A percentile compares a stretch with the other conserved stretches of the same genome.
Evolutionary conservation across 1,284 basidiomycete species (phyloP).

Genomic region (Anthracocystis panici-leucophaei): DNA sequence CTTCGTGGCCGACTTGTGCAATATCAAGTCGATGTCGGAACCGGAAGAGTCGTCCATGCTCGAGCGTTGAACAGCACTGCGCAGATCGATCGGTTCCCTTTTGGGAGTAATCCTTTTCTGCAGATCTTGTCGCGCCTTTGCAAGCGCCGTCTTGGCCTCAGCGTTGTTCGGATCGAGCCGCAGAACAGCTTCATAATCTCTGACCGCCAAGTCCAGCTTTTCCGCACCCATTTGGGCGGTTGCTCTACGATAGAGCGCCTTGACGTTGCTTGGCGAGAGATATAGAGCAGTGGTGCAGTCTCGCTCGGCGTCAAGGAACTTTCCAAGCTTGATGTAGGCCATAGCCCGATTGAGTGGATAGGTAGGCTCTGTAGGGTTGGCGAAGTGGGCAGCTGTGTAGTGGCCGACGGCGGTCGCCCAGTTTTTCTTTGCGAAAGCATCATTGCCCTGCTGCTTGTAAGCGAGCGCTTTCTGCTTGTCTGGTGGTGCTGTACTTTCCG

Average conservation of each 20-base stretch:
- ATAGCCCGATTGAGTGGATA: conserved; percentile 44
- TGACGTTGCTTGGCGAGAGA: conserved; percentile 36
- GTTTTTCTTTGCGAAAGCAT: conserved; percentile 27
- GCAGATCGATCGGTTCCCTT: conserved; percentile 19
- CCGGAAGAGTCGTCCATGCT: background rate
- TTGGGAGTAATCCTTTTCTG: background rate
- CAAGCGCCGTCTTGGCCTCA: conserved; percentile 25
- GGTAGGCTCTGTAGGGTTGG: conserved; percentile 38
- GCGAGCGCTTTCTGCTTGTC: conserved; percentile 26
- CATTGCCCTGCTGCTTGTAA: conserved; percentile 33
- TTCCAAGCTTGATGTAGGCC: conserved; percentile 46
- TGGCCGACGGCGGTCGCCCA: conserved; percentile 34
- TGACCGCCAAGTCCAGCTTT: conserved; percentile 12
- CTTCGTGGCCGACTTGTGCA: background rate
- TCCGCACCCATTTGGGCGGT: conserved; percentile 21
- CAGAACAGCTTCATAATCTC: conserved; percentile 21
- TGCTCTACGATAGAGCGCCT: conserved; percentile 36
- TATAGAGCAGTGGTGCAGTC: conserved; percentile 28
- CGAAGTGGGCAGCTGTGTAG: conserved; percentile 29
- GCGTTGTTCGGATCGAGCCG: conserved; percentile 23
- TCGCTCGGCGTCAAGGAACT: conserved; percentile 37
- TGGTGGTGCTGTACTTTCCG: background rate
- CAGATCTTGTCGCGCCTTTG: conserved; percentile 13
- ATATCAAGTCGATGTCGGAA: background rate
- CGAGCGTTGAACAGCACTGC: background rate